phyloP scores from a whole-genome alignment of 1,284 basidiomycete species.

The Leccinum ponderosum region DNA sequence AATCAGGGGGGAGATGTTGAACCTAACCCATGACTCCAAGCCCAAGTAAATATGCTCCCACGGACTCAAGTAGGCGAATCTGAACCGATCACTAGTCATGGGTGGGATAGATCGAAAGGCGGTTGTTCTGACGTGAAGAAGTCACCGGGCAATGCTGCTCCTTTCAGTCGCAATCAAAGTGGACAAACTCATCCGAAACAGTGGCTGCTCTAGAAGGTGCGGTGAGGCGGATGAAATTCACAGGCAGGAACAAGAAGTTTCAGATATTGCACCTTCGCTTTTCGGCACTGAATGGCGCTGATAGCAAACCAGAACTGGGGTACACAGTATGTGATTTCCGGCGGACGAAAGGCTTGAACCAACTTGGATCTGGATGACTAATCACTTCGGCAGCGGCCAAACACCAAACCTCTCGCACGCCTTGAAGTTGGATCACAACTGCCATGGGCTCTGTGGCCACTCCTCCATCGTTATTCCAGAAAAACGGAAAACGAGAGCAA shows the following conservation, averaged over 20 bases:
- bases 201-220: neutral
- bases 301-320: neutral
- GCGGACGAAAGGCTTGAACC: too few species aligned
- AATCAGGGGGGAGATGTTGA: neutral
- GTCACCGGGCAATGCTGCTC: neutral
- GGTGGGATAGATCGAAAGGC: neutral
- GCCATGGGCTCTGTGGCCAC: too few species aligned
- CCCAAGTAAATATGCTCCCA: neutral
- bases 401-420: too few species aligned
- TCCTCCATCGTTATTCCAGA: too few species aligned
- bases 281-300: neutral
- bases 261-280: neutral
- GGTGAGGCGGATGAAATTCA: neutral
- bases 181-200: neutral
- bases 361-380: too few species aligned
- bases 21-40: neutral
- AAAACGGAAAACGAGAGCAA: too few species aligned
- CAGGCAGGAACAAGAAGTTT: neutral
- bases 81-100: neutral
- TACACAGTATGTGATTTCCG: too few species aligned
- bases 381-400: too few species aligned
- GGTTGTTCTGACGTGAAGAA: neutral
- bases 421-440: too few species aligned
- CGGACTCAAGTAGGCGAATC: neutral
- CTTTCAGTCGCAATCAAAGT: neutral